Conservation (phyloP, 2,329 filamentous ascomycete genomes). For the Hymenoscyphus linearis region DNA sequence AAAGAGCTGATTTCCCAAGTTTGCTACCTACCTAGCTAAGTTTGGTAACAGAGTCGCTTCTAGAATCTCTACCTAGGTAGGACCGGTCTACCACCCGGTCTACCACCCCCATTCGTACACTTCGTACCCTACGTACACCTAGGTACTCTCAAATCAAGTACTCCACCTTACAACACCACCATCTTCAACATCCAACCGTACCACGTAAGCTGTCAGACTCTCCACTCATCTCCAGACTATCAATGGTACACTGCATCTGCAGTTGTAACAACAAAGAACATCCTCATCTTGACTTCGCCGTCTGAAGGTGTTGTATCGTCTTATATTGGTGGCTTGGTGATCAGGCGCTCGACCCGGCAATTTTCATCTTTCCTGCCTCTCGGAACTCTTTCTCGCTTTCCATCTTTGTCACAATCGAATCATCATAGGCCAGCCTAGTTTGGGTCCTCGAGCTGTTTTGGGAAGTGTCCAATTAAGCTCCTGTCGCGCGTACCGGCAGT, state of each 20-base stretch:
- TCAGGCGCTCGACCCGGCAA: conserved; percentile 1
- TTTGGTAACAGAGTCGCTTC: not conserved
- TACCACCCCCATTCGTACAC: not conserved
- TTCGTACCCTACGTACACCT: not conserved
- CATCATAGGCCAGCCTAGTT: not conserved
- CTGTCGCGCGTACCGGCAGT: not conserved
- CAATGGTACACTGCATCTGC: conserved; percentile 5
- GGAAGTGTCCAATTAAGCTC: not conserved
- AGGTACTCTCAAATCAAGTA: not conserved
- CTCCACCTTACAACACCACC: not conserved
- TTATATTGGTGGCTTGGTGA: conserved; percentile 12
- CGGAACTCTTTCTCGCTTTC: not conserved
- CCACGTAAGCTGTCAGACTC: not conserved
- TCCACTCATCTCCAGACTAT: not conserved
- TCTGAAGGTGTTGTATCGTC: not conserved
- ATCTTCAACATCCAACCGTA: not conserved
- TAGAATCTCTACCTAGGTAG: too few relatives aligned
- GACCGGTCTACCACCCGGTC: not conserved
- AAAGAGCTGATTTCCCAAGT: not conserved
- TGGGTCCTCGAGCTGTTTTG: not conserved
- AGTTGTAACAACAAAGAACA: conserved; percentile 5
- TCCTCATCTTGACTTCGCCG: not conserved
- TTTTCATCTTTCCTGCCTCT: not conserved
- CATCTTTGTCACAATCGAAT: not conserved
- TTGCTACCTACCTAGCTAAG: too few relatives aligned